Base-by-base conservation (phyloP, 1,284 basidiomycete species). In the Pseudozyma sp. region DNA sequence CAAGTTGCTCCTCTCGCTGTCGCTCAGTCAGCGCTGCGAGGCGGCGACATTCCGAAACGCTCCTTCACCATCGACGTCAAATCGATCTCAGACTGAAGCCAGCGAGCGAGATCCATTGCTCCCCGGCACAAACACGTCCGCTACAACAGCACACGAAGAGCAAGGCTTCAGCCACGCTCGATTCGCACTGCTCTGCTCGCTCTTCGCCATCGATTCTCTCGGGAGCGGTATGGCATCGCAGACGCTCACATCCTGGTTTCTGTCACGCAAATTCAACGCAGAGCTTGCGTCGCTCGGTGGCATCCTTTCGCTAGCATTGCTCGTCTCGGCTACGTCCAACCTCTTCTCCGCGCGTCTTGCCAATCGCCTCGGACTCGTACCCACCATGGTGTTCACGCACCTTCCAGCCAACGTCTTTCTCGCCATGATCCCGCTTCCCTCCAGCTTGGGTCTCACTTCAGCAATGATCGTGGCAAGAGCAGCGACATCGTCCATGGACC, bases 171-270 rank as follows among this genome's bases (percentile, higher is more conserved):
- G 57, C 35, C 29, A 19, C 29, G 17, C 34, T 8, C 49, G 50
- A 34, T 55, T 66, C 37, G 19, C 30, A 5, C 29, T 31, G 30
- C 56, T 66, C 13, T 66, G 63, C 57, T 5, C n/a, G 34, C 48
- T 66, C 16, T 66, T 66, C n/a, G 56, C 56, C 29, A 46, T 66
- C 56, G 63, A 66, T 37, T 66, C 63, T 8, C 37, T 66, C 1
- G 63, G 47, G 5, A 59, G 56, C 43, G 56, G 63, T 2, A 66
- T 66, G 63, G 63, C 54, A 0, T 54, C 56, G n/a, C 63, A 66
- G n/a, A 66, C 63, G 5, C 43, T 66, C 10, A 35, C 45, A 3
- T 66, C 63, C 2, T 66, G 63, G 63, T 66, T 60, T 31, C 31
- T 66, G 4, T 51, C 63, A 7, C 56, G 52, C 63, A 66, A 66